A percentile compares a stretch with the other conserved stretches of the same genome.
These are phyloP conservation scores for Aspergillus proliferans DNA, from an alignment of 2,329 filamentous ascomycete species.

Conservation along the genomic window DNA sequence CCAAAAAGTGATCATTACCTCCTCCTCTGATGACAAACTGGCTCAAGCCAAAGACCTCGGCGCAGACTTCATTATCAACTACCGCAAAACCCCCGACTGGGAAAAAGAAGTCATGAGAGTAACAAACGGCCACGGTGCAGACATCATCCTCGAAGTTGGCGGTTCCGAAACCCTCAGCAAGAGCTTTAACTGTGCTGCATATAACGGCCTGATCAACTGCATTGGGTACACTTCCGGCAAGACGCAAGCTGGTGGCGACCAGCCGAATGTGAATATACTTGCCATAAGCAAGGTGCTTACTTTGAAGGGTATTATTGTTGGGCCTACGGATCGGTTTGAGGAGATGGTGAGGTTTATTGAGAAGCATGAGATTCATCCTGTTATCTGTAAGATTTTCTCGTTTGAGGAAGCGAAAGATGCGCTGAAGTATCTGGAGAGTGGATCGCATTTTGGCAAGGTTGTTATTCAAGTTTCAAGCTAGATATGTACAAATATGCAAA, in stretches of 20 bases:
- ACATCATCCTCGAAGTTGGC: constrained; percentile 48
- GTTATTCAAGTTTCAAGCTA: constrained; percentile 28
- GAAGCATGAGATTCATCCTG: constrained; percentile 26
- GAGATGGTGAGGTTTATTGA: constrained; percentile 33
- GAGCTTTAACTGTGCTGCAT: constrained; percentile 38
- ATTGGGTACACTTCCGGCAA: constrained; percentile 49
- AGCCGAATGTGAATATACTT: constrained; percentile 56
- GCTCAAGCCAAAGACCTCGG: constrained; percentile 46
- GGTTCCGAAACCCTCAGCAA: constrained; percentile 46
- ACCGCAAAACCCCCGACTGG: constrained; percentile 43
- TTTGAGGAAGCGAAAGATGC: constrained; percentile 48
- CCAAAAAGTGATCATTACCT: constrained; percentile 43
- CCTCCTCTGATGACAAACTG: constrained; percentile 47
- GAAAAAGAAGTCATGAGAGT: constrained; percentile 38
- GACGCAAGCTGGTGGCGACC: constrained; percentile 49
- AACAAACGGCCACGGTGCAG: constrained; percentile 42
- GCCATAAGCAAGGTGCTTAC: constrained; percentile 47
- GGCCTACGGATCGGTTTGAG: constrained; percentile 50
- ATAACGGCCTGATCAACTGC: constrained; percentile 42
- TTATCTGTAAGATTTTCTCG: constrained; percentile 52
- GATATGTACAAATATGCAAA: too few relatives aligned
- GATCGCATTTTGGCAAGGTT: constrained; percentile 54
- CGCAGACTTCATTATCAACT: constrained; percentile 46
- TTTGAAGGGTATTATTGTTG: constrained; percentile 57
- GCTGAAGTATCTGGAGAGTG: constrained; percentile 47